These are phyloP conservation scores for Ogataea thermomethanolica DNA, from an alignment of 805 yeast genomes.

Conservation along the genomic window DNA sequence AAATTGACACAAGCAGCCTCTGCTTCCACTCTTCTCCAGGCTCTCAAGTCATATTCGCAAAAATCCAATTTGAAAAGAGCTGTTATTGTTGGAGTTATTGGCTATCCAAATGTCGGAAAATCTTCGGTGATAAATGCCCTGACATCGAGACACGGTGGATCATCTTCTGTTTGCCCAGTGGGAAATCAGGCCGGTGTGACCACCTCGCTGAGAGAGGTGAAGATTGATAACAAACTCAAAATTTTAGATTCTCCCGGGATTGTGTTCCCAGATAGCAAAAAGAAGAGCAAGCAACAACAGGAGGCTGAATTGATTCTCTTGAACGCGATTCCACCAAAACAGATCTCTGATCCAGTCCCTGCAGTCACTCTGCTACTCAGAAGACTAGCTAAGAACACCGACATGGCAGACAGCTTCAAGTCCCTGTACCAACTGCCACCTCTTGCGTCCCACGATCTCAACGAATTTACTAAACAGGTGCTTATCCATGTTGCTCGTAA, in stretches of 20 bases:
- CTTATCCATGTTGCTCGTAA: constrained; percentile 90
- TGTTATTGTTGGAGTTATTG: constrained; percentile 90
- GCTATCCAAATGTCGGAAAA: constrained; percentile 97
- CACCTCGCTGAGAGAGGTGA: constrained; percentile 85
- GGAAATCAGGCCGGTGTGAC: constrained; percentile 99
- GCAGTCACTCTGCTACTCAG: constrained; percentile 76
- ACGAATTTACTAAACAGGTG: constrained; percentile 79
- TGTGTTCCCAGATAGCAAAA: constrained; percentile 71
- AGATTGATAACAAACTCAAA: constrained; percentile 84
- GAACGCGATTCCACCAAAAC: constrained; percentile 86
- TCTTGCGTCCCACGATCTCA: constrained; percentile 64
- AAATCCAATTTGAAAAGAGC: constrained; percentile 84
- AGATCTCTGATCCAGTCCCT: constrained; percentile 76
- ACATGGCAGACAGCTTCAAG: constrained; percentile 74
- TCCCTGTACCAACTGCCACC: constrained; percentile 77
- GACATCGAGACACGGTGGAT: constrained; percentile 71
- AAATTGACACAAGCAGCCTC: constrained; percentile 69
- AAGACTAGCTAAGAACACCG: constrained; percentile 67
- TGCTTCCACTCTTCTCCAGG: constrained; percentile 67
- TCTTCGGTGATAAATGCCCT: constrained; percentile 91
- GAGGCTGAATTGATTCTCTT: constrained; percentile 86
- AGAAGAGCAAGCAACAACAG: constrained; percentile 51
- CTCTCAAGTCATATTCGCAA: constrained; percentile 81
- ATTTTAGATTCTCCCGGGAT: constrained; percentile 96
- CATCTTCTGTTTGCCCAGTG: constrained; percentile 81